Evolutionary conservation across 306 rosid species (phyloP).

Genomic region (Cucumis hystrix): DNA sequence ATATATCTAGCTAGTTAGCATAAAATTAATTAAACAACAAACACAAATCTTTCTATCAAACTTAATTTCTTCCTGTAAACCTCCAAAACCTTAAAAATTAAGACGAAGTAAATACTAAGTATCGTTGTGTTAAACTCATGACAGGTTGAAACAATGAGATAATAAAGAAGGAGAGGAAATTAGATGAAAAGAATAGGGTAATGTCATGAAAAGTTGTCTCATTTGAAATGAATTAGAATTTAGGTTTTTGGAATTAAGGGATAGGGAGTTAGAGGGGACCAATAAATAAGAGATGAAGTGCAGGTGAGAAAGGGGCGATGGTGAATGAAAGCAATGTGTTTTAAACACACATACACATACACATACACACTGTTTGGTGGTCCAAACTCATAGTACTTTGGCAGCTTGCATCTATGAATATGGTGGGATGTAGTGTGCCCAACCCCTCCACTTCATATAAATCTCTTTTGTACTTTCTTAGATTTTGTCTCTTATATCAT

Average conservation of each 20-base stretch:
- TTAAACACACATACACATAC: neutral
- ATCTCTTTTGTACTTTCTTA: too few relatives aligned
- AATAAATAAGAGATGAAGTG: neutral
- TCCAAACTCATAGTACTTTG: conserved; percentile 8
- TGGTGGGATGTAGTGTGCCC: neutral
- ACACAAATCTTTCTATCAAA: too few relatives aligned
- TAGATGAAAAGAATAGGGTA: neutral
- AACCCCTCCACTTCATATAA: neutral
- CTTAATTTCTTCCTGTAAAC: neutral
- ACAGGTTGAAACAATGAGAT: neutral
- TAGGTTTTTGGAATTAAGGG: neutral
- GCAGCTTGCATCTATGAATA: conserved; percentile 7
- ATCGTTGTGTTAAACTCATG: too few relatives aligned
- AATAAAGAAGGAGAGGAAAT: neutral
- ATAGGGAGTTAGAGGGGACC: neutral
- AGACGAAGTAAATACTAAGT: too few relatives aligned
- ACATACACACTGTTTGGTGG: conserved; percentile 6
- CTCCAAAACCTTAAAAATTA: too few relatives aligned
- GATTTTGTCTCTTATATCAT: too few relatives aligned
- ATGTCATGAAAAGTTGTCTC: neutral
- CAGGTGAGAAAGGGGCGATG: conserved; percentile 5
- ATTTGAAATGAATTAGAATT: neutral
- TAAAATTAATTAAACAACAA: too few relatives aligned
- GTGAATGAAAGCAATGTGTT: conserved; percentile 7
- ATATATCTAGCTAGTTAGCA: too few relatives aligned